Percentiles rank a stretch among this genome's conserved stretches.
Conservation (phyloP, 1,139 yeast genomes). For the Candida mesenterica region DNA sequence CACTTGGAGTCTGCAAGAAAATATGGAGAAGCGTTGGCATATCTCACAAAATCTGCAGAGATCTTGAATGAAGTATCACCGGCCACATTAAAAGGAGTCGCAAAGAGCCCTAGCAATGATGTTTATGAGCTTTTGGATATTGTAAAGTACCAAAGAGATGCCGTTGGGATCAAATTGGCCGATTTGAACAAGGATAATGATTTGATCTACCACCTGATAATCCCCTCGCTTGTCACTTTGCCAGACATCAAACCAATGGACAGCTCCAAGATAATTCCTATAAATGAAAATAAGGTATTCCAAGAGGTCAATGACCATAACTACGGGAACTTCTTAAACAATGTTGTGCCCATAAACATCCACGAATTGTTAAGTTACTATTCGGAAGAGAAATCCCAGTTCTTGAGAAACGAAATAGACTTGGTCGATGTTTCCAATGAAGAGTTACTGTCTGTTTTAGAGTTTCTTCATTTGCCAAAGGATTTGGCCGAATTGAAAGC, state of each 20-base stretch:
- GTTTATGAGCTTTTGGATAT: slow-evolving; percentile 43
- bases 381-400: slow-evolving; percentile 83
- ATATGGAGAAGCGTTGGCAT: slow-evolving; percentile 78
- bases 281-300: slow-evolving; percentile 37
- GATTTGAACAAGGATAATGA: slow-evolving; percentile 80
- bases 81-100: slow-evolving; percentile 24
- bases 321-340: slow-evolving; percentile 60
- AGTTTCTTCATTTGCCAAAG: slow-evolving; percentile 73
- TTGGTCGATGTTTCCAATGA: slow-evolving; percentile 75
- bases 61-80: slow-evolving; percentile 29
- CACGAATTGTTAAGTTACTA: slow-evolving; percentile 86
- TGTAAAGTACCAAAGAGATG: slow-evolving; percentile 45
- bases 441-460: slow-evolving; percentile 74
- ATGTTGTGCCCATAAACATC: slow-evolving; percentile 80
- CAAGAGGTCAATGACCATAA: slow-evolving; percentile 53
- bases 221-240: slow-evolving; percentile 61
- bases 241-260: slow-evolving; percentile 70
- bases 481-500: slow-evolving; percentile 58
- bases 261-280: slow-evolving; percentile 65
- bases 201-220: slow-evolving; percentile 74
- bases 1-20: slow-evolving; percentile 49
- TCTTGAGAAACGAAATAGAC: slow-evolving; percentile 74
- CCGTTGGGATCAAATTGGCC: slow-evolving; percentile 42
- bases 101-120: slow-evolving; percentile 24
- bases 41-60: slow-evolving; percentile 52